Percentiles rank a stretch among this genome's conserved stretches.
phyloP scores from a whole-genome alignment of 306 rosid genomes.

The Luffa acutangula region DNA sequence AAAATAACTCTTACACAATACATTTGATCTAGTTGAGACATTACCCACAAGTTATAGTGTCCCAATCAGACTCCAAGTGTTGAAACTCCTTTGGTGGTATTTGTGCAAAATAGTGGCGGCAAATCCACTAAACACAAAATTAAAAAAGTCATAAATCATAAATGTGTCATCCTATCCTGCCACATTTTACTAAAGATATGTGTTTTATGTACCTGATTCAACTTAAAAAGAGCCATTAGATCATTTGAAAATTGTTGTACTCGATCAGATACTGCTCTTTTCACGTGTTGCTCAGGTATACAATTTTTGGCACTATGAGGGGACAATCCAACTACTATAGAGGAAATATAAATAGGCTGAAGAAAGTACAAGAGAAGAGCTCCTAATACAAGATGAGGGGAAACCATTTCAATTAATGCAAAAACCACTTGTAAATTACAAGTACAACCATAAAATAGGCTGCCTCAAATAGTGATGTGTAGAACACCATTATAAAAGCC shows the following conservation, averaged over 20 bases:
- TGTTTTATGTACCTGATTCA: slow-evolving; percentile 50
- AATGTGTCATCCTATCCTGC: slow-evolving; percentile 7
- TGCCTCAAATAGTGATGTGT: neutral
- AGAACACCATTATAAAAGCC: neutral
- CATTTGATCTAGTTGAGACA: neutral
- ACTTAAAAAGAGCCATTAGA: slow-evolving; percentile 42
- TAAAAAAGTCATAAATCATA: slow-evolving; percentile 2
- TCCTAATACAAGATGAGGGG: slow-evolving; percentile 46
- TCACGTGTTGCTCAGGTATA: slow-evolving; percentile 33
- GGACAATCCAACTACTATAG: slow-evolving; percentile 59
- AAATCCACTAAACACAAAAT: slow-evolving; percentile 1
- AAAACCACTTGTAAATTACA: neutral
- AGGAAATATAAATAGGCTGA: slow-evolving; percentile 63
- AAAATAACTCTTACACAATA: neutral
- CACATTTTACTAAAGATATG: slow-evolving; percentile 2
- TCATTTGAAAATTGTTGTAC: slow-evolving; percentile 29
- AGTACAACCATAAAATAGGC: neutral
- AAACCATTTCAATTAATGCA: too few relatives aligned
- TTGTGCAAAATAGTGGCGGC: slow-evolving; percentile 44
- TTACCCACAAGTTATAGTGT: slow-evolving; percentile 86
- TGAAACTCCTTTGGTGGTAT: slow-evolving; percentile 46
- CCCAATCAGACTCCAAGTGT: slow-evolving; percentile 52
- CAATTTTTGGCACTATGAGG: slow-evolving; percentile 30
- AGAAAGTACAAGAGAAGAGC: slow-evolving; percentile 74
- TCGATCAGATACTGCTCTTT: slow-evolving; percentile 45